A percentile compares a stretch with the other conserved stretches of the same genome.
Conservation (phyloP, 2,329 filamentous ascomycete species). For the Scedosporium apiospermum region DNA sequence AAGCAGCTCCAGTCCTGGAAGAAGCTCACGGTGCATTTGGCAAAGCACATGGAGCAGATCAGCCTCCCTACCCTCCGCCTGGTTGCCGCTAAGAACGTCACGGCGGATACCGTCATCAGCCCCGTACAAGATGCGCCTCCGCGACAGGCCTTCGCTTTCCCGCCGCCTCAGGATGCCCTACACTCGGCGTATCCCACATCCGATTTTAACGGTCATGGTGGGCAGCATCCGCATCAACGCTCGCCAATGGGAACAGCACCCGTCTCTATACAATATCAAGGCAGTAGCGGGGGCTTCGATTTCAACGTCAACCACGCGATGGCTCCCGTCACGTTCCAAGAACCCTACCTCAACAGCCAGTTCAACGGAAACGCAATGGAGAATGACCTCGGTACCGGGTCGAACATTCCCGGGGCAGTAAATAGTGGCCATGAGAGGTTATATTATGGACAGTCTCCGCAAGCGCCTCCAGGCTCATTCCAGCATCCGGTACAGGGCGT, state of each 20-base stretch:
- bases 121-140: constrained; percentile 48
- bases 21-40: constrained; percentile 85
- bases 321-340: background rate
- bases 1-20: constrained; percentile 79
- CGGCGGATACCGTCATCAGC: constrained; percentile 57
- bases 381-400: background rate
- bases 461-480: background rate
- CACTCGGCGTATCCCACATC: constrained; percentile 7
- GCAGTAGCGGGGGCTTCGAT: background rate
- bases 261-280: background rate
- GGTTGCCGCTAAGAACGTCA: constrained; percentile 40
- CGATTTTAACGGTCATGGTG: background rate
- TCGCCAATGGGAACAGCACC: background rate
- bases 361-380: background rate
- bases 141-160: constrained; percentile 15
- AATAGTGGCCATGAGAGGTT: background rate
- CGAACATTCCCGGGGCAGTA: background rate
- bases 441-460: background rate
- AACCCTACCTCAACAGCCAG: background rate
- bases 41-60: constrained; percentile 90
- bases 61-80: constrained; percentile 67
- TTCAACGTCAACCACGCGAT: background rate
- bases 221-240: background rate
- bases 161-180: constrained; percentile 13
- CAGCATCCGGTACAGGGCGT: background rate